Conservation (phyloP, 169 alveolate species). For the Sarcocystis neurona region DNA sequence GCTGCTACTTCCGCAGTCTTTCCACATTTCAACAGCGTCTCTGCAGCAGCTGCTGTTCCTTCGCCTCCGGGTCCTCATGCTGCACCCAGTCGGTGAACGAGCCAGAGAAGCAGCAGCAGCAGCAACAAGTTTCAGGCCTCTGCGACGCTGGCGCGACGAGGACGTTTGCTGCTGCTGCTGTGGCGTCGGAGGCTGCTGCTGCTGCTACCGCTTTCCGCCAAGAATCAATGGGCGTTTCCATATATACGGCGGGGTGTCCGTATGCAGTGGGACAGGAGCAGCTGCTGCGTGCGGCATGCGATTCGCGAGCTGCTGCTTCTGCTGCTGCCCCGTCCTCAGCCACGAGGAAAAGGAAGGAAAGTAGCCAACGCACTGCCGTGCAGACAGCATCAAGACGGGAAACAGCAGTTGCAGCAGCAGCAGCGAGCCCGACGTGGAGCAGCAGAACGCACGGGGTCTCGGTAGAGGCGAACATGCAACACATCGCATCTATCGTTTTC, state of each 20-base stretch:
- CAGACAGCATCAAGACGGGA: background rate
- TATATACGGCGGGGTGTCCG: background rate
- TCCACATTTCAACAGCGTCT: background rate
- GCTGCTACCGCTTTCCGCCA: background rate
- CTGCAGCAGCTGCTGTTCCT: background rate
- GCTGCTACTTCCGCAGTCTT: background rate
- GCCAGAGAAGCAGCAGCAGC: background rate
- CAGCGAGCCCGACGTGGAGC: background rate
- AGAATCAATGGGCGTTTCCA: background rate
- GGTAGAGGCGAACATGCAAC: background rate
- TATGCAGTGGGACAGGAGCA: background rate
- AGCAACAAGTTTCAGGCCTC: background rate
- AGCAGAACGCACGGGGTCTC: background rate
- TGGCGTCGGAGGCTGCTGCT: background rate
- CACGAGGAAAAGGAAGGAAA: background rate
- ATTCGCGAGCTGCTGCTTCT: background rate
- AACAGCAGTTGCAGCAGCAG: background rate
- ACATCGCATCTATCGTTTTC: conserved; percentile 12
- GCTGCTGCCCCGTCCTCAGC: background rate
- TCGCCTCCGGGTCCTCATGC: background rate
- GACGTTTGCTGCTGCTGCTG: background rate
- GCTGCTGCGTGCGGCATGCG: background rate
- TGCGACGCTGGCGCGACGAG: background rate
- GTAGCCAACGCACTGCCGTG: background rate
- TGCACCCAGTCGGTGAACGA: background rate